A percentile compares a stretch with the other conserved stretches of the same genome.
These are phyloP conservation scores for Multifurca ochricompacta DNA, from an alignment of 768 basidiomycete genomes.

Conservation along the genomic window DNA sequence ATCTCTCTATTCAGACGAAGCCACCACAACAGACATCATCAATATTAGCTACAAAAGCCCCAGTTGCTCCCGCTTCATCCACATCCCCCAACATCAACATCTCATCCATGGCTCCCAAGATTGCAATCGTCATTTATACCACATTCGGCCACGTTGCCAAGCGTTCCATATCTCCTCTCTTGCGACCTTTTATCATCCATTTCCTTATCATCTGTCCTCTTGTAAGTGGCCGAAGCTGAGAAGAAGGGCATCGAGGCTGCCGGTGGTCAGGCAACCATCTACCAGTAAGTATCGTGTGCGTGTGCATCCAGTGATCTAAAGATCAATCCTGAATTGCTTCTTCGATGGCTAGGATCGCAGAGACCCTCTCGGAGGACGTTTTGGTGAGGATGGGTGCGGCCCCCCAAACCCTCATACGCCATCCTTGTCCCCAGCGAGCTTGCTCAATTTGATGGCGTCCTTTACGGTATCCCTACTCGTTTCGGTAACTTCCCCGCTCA, in stretches of 20 bases:
- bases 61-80: conserved; percentile 1
- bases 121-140: conserved; percentile 69
- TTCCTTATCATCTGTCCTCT: background rate
- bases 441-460: conserved; percentile 55
- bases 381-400: conserved; percentile 62
- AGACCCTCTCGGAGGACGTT: conserved; percentile 68
- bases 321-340: too few relatives aligned
- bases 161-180: conserved; percentile 40
- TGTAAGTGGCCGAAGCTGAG: conserved; percentile 51
- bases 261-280: conserved; percentile 39
- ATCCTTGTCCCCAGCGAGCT: conserved; percentile 51
- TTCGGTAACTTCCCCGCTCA: conserved; percentile 78
- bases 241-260: conserved; percentile 35
- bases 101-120: conserved; percentile 33
- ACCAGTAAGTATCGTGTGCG: conserved; percentile 33
- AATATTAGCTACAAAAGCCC: conserved; percentile 20
- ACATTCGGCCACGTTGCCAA: conserved; percentile 68
- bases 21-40: conserved; percentile 15
- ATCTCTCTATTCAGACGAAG: conserved; percentile 28
- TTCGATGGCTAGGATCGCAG: conserved; percentile 46
- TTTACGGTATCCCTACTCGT: conserved; percentile 74
- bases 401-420: conserved; percentile 66
- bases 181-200: conserved; percentile 6
- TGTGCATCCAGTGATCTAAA: background rate
- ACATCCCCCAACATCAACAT: conserved; percentile 1